Conservation (phyloP, 1,284 basidiomycete species). For the Takashimella koratensis region DNA sequence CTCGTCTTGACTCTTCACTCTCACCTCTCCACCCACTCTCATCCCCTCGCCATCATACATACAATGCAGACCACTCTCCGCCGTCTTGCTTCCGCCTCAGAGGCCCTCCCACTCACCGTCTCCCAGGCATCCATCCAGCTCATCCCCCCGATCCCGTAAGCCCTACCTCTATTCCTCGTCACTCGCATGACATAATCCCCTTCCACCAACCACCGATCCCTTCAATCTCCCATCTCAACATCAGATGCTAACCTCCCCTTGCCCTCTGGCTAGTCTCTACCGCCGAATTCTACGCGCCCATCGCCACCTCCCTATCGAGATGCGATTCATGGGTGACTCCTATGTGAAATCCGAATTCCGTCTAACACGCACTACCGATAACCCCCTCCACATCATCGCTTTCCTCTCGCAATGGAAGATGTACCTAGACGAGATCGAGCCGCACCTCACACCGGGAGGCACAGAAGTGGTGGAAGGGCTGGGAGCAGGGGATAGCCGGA, state of each 20-base stretch:
- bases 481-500: slow-evolving; percentile 29
- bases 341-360: slow-evolving; percentile 90
- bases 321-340: slow-evolving; percentile 79
- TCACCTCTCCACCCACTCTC: background rate
- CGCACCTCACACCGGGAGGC: slow-evolving; percentile 4
- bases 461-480: slow-evolving; percentile 31
- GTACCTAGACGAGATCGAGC: slow-evolving; percentile 69
- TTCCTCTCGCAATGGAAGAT: slow-evolving; percentile 90
- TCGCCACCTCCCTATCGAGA: slow-evolving; percentile 66
- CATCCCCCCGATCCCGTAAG: slow-evolving; percentile 76
- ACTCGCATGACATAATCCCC: background rate
- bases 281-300: slow-evolving; percentile 76
- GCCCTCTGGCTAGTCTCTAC: slow-evolving; percentile 59
- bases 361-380: slow-evolving; percentile 69
- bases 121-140: slow-evolving; percentile 61
- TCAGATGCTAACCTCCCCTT: background rate
- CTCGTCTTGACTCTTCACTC: background rate
- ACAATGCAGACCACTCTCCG: background rate
- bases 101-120: slow-evolving; percentile 62
- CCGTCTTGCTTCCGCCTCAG: slow-evolving; percentile 47
- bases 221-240: slow-evolving; percentile 1
- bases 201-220: background rate
- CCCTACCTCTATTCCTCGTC: slow-evolving; percentile 21
- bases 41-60: background rate
- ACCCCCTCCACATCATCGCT: slow-evolving; percentile 83